Base-by-base conservation (phyloP, 345 rosid species). In the Noccaea bulbosa region DNA sequence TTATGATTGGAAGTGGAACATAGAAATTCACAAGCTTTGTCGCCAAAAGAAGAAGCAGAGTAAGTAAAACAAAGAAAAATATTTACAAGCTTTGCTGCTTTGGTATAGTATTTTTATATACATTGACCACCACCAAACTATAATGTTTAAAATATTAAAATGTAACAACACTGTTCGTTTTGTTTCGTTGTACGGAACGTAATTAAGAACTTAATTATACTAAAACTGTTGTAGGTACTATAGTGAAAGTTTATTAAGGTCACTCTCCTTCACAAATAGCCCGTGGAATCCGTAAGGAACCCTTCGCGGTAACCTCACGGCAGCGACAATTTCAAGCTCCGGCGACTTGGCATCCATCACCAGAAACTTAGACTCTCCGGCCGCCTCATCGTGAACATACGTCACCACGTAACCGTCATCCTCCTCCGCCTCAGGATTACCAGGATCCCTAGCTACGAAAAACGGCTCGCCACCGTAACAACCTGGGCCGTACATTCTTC, bases 381-480 rank as follows among this genome's bases (percentile, higher is more conserved):
- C 14, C 5, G 40, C 49, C 51, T 78, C 81, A 9, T 78, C 47
- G 6, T 78, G 81, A 62, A 78, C 62, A 52, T 73, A 78, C 39
- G 74, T 66, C 38, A 78, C 78, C 27, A 78, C 41, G 20, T 78
- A 78, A 46, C 81, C 81, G 3, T 78, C 81, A 49, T 78, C 81
- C 44, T 78, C 81, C 39, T 78, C 81, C 17, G 74, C 70, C 65
- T 67, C 66, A 11, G 61, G 41, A 48, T 78, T 10, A 7, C 16
- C 39, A 55, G 62, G 66, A 52, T 78, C 74, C 49, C 12, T 78
- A 1, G 74, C 71, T 5, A 78, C 71, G 56, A 78, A 78, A 56
- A 78, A 78, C 48, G 81, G 81, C 4, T 78, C 81, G 1, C 81
- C 81, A 0, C 81, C 81, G 69, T 73, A 78, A 46, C 81, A 73